Percentiles rank a stretch among this genome's conserved stretches.
phyloP scores from a whole-genome alignment of 2,329 filamentous ascomycete species.

The Phialophora verrucosa region DNA sequence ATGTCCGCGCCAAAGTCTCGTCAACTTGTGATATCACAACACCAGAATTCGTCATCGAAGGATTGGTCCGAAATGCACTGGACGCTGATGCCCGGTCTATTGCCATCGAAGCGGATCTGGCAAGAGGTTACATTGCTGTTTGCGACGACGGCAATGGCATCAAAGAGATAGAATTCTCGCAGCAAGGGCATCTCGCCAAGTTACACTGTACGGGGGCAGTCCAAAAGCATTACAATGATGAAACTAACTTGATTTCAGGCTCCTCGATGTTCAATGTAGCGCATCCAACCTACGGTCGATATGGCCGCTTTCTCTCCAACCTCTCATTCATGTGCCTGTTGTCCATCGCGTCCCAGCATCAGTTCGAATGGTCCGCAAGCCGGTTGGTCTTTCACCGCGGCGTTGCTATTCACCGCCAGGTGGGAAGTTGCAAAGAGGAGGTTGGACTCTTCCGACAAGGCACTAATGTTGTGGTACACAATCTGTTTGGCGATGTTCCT shows the following conservation, averaged over 20 bases:
- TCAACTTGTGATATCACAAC: slow-evolving; percentile 81
- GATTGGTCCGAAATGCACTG: slow-evolving; percentile 80
- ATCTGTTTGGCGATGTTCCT: slow-evolving; percentile 89
- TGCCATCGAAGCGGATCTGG: slow-evolving; percentile 74
- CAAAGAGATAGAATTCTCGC: slow-evolving; percentile 68
- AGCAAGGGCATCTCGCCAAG: slow-evolving; percentile 44
- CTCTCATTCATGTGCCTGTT: slow-evolving; percentile 77
- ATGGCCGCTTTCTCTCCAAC: slow-evolving; percentile 78
- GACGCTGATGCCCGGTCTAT: slow-evolving; percentile 76
- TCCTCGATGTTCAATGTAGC: slow-evolving; percentile 72
- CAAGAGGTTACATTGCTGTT: slow-evolving; percentile 74
- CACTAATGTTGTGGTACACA: slow-evolving; percentile 74
- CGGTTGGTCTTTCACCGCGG: slow-evolving; percentile 52
- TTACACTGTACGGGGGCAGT: slow-evolving; percentile 66
- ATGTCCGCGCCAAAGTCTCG: slow-evolving; percentile 66
- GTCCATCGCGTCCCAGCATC: slow-evolving; percentile 74
- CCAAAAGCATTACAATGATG: background rate
- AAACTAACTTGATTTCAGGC: slow-evolving; percentile 56
- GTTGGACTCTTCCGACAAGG: slow-evolving; percentile 67
- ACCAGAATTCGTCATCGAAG: slow-evolving; percentile 72
- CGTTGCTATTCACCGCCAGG: slow-evolving; percentile 69
- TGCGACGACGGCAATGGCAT: slow-evolving; percentile 89
- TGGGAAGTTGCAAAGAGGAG: slow-evolving; percentile 57
- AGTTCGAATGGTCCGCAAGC: slow-evolving; percentile 36
- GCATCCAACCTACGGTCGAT: slow-evolving; percentile 64